Base-by-base conservation (phyloP, 106 monocot genomes). In the Agapanthus africanus region DNA sequence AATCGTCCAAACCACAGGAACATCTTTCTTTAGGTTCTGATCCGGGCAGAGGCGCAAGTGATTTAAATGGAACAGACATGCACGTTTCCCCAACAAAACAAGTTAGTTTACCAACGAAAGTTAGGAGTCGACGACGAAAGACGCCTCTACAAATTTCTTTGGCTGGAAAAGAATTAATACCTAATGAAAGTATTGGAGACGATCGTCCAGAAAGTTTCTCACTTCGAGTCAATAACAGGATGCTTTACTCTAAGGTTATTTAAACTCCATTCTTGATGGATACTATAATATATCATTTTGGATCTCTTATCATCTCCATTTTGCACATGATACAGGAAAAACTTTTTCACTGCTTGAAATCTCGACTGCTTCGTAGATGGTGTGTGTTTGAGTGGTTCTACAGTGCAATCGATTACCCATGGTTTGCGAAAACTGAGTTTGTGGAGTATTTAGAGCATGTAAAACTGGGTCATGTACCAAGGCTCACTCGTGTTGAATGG, bases 331-430 rank as follows among this genome's bases (percentile, higher is more conserved):
- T 79, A 70, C 84, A 97, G 93, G 87, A 84, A 41, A 93, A 68
- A 63, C 70, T 99, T 51, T 90, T 70, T 59, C 84, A 83, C 34
- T 81, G 90, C 60, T 63, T 99, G 30, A 83, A 79, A 51, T 85
- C 87, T 78, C 80, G 67, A 28, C 22, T 87, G 26, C 54, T 99
- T 40, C 99, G 99, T 31, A 77, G 87, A 79, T 99, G 99, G 99
- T 99, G 99, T 77, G 64, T 71, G 10, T 99, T 80, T 87, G 99
- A 99, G 70, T 99, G 99, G 99, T 99, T 99, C 56, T 99, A 99
- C 39, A 99, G 99, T 74, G 93, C 99, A 64, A 93, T 99, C 78
- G 99, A 99, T 78, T 99, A 90, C 64, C 99, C 99, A 32, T 99
- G 93, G 93, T 99, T 99, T 90, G 87, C 85, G 18, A 87, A 85